phyloP scores from a whole-genome alignment of 2,329 filamentous ascomycete genomes.

The Ceratocystis eucalypticola region DNA sequence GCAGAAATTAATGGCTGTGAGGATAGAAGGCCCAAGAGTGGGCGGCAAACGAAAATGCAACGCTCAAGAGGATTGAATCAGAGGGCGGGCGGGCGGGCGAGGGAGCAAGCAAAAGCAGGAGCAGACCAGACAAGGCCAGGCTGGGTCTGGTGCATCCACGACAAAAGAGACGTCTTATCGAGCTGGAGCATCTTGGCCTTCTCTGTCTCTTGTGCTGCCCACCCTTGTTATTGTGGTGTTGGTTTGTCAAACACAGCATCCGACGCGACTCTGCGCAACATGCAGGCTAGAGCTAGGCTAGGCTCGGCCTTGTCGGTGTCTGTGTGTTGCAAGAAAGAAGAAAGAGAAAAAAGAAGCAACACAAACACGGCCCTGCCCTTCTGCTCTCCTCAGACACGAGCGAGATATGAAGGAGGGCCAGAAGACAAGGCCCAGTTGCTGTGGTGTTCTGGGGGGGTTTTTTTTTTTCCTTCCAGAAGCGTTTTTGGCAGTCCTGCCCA shows the following conservation, averaged over 20 bases:
- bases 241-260: no score
- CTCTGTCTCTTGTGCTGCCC: no score
- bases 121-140: no score
- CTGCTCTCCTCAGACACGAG: not conserved
- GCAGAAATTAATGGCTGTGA: not conserved
- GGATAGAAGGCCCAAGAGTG: not conserved
- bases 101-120: no score
- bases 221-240: no score
- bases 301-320: not conserved
- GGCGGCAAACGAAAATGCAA: not conserved
- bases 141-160: no score
- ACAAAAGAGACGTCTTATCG: no score
- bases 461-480: not conserved
- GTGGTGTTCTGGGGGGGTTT: not conserved
- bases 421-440: not conserved
- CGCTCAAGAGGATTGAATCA: no score
- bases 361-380: not conserved
- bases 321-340: not conserved
- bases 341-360: not conserved
- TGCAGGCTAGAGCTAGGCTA: not conserved
- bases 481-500: not conserved
- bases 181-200: no score
- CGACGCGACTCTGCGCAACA: no score
- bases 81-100: no score
- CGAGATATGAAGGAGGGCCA: slow-evolving; percentile 1